Percentiles rank a stretch among this genome's conserved stretches.
Evolutionary conservation across 257 asterid species (phyloP).

Genomic region (Ajuga chamaepitys): DNA sequence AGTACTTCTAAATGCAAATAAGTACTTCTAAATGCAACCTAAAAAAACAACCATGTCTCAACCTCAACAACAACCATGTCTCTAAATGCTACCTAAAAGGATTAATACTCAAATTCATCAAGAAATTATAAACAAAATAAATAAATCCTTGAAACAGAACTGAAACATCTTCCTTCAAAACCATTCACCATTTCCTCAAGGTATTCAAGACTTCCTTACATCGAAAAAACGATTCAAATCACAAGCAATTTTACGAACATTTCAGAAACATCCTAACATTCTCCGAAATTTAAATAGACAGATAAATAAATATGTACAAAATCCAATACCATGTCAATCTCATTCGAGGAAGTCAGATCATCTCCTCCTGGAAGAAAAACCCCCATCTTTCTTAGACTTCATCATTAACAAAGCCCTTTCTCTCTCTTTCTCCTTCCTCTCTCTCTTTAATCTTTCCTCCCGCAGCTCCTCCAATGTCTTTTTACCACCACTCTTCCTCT

Average conservation of each 20-base stretch:
- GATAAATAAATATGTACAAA: background rate
- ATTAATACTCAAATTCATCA: background rate
- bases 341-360: slow-evolving; percentile 25
- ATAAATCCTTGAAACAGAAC: background rate
- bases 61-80: no score
- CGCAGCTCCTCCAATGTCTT: slow-evolving; percentile 88
- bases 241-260: background rate
- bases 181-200: background rate
- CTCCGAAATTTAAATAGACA: background rate
- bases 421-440: slow-evolving; percentile 65
- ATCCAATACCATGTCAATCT: background rate
- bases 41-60: no score
- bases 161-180: background rate
- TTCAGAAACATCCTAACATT: background rate
- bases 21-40: no score
- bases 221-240: no score
- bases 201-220: background rate
- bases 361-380: slow-evolving; percentile 57
- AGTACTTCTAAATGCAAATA: background rate
- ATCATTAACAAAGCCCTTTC: slow-evolving; percentile 58
- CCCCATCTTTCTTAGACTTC: slow-evolving; percentile 48
- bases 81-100: background rate
- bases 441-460: slow-evolving; percentile 82
- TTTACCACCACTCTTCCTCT: slow-evolving; percentile 43
- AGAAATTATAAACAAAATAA: background rate